Base-by-base conservation (phyloP, 2,329 filamentous ascomycete species). In the Penicillium corylophilum region DNA sequence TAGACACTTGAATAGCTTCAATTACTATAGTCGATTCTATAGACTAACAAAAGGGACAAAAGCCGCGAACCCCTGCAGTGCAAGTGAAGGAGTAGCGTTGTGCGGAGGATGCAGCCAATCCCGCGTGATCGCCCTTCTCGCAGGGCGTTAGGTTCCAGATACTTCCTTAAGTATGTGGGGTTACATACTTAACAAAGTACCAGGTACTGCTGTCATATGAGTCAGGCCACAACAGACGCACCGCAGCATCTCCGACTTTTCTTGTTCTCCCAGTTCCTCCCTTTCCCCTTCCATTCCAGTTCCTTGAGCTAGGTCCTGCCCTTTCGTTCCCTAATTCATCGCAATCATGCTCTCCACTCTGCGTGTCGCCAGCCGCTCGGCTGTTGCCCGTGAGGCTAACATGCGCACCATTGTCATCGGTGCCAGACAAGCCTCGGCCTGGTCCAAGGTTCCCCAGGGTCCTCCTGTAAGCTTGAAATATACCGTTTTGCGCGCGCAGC, bases 371-470 rank as follows among this genome's bases (percentile, higher is more conserved):
- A 70, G 71, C 65, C 74, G 73, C 45, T 68, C 67, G 59, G 69
- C 70, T 66, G 71, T 64, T 52, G 62, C 66, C 61, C 71, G 68
- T 59, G 66, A 74, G 61, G 68, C 69, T 55, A 66, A 64, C 60
- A 53, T 72, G 63, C 71, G 73, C 59, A 63, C 67, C 52, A 60
- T 73, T 22, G 53, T 72, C 51, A 64, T 70, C 53, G 77, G 77
- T 62, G 72, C 78, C 59, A 79, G 83, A 70, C 82, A 86, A 65
- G 86, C 84, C 64, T 96, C 91, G 55, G 89, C 88, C 63, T 97
- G 93, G 92, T 84, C 89, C 70, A 88, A 89, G 68, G 90, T 97
- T 50, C 87, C 90, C 63, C 90, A 96, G 78, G 93, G 93, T 60
- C 93, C 93, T 83, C 92, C 93, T 71, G 91, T 94, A 84, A 77